A percentile compares a stretch with the other conserved stretches of the same genome.
Conservation (phyloP, 495 filamentous ascomycete species). For the Hypoxylon fuscum region DNA sequence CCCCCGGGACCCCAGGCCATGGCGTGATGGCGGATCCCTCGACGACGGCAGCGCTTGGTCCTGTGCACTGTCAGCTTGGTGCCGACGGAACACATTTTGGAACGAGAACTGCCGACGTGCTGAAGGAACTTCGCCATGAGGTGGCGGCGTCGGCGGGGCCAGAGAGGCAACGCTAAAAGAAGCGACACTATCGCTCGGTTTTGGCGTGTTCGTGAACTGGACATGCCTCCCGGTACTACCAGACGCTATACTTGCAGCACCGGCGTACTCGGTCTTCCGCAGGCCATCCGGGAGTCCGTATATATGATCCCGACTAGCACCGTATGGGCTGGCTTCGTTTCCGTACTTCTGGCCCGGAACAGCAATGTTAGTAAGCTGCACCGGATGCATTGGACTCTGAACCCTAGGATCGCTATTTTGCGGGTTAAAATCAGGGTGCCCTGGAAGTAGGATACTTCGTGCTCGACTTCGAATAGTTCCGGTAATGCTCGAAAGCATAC, state of each 20-base stretch:
- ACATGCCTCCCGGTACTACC: constrained; percentile 49
- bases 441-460: constrained; percentile 59
- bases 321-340: constrained; percentile 51
- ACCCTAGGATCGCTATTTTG: constrained; percentile 39
- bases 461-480: constrained; percentile 66
- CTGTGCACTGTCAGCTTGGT: constrained; percentile 50
- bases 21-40: constrained; percentile 42
- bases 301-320: constrained; percentile 32
- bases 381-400: constrained; percentile 64
- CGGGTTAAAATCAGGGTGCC: constrained; percentile 52
- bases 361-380: constrained; percentile 67
- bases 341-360: constrained; percentile 62
- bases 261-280: constrained; percentile 51
- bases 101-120: constrained; percentile 89
- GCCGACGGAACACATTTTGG: constrained; percentile 75
- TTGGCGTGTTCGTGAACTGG: constrained; percentile 48
- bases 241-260: constrained; percentile 46
- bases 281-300: constrained; percentile 38
- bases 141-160: constrained; percentile 58
- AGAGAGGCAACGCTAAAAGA: constrained; percentile 44
- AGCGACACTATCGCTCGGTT: constrained; percentile 40
- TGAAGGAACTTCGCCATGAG: constrained; percentile 51
- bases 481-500: constrained; percentile 65
- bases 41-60: constrained; percentile 37
- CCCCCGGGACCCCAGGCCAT: constrained; percentile 59